A percentile compares a stretch with the other conserved stretches of the same genome.
phyloP scores from a whole-genome alignment of 768 basidiomycete species.

The Hericium rajendrae region DNA sequence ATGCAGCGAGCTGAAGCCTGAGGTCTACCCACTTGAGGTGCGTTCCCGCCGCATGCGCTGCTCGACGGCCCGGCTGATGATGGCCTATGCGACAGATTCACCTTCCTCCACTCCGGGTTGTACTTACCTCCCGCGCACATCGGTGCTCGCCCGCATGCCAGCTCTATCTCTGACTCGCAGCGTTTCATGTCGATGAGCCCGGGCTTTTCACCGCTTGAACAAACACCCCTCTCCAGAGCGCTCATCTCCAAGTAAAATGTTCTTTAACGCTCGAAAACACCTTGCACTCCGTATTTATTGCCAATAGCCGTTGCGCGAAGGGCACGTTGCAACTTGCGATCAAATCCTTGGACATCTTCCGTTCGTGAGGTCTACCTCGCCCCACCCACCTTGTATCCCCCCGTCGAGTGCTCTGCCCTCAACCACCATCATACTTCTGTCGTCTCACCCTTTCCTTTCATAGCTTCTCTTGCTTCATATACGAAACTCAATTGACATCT shows the following conservation, averaged over 20 bases:
- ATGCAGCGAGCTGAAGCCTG: too few species aligned
- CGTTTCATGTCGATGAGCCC: too few species aligned
- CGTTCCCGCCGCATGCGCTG: too few species aligned
- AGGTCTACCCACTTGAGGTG: too few species aligned
- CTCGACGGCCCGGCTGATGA: too few species aligned
- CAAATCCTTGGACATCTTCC: conserved; percentile 44
- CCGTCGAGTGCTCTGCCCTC: conserved; percentile 17
- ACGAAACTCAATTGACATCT: neutral
- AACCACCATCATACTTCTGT: conserved; percentile 29
- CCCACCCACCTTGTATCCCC: conserved; percentile 36
- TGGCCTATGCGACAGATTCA: too few species aligned
- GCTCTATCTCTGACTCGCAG: too few species aligned
- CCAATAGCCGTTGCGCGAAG: conserved; percentile 43
- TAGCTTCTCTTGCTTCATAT: conserved; percentile 17
- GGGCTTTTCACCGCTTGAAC: neutral
- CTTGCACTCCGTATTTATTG: conserved; percentile 22
- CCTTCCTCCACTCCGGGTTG: too few species aligned
- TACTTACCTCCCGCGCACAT: too few species aligned
- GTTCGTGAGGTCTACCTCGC: conserved; percentile 39
- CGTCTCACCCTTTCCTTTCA: conserved; percentile 10
- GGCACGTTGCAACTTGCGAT: conserved; percentile 85
- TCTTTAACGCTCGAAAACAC: neutral
- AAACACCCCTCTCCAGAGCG: neutral
- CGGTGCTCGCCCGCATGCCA: too few species aligned
- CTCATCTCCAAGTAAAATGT: neutral